Evolutionary conservation across 2,329 filamentous ascomycete species (phyloP), one percentile per base, ranked within the genome.

Genomic region (Bipolaris cookei): DNA sequence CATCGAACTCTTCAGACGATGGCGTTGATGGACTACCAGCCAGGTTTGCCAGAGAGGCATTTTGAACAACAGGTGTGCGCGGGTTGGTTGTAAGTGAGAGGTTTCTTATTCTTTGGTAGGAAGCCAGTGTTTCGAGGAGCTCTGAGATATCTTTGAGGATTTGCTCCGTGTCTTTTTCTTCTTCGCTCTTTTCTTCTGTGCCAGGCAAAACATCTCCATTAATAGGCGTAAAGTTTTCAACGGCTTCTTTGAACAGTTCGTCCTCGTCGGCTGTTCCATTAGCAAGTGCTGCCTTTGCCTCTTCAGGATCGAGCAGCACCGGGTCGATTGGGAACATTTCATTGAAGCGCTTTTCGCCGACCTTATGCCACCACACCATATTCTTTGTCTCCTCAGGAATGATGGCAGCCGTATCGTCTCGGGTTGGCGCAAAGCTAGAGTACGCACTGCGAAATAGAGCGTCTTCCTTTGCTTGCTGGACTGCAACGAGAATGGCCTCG

Each of bases 71-170:
- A 18, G 87, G 83, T 3, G 88, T 86, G 57, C 89, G 85, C 66
- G 88, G 84, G 55, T 86, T 87, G 54, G 80, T 88, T 8, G 86
- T 85, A 20, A 92, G 76, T 1, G 86, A 86, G 42, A 90, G 82
- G 67, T 92, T 90, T 58, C 90, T 88, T 71, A 91, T 92, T 61
- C 89, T 86, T 77, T 94, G 90, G 72, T 91, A 88, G 0, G 90
- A 94, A 18, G 90, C 83, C 8, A 94, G 80, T 1, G 89, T 92
- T 72, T 92, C 86, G 49, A 94, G 85, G 64, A 92, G 80, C 68
- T 92, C 89, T 1, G 88, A 90, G 32, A 92, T 88, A 42, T 91
- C 88, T 56, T 86, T 81, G 23, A 94, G 82, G 37, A 92, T 79
- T 48, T 90, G 88, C n/a, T 90, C 86, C 2, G 83, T 81, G 48